Evolutionary conservation across 2,329 filamentous ascomycete species (phyloP).

Genomic region (Fusarium agapanthi): DNA sequence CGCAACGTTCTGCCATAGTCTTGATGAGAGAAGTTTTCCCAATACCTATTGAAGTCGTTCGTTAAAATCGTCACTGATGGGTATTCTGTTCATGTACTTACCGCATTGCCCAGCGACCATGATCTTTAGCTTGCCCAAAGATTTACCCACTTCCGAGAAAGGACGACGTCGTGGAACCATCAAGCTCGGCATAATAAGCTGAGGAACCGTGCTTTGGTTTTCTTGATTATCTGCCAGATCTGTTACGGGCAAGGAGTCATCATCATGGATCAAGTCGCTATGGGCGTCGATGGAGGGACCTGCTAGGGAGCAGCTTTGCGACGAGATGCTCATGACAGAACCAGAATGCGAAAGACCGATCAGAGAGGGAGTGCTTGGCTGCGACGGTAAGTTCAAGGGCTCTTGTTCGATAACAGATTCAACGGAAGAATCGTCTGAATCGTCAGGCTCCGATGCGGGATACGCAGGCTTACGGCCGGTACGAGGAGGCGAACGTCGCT

Average conservation of each 20-base stretch:
- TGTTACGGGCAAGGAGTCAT: slow-evolving; percentile 22
- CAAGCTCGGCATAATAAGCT: slow-evolving; percentile 98
- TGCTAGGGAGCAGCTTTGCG: slow-evolving; percentile 60
- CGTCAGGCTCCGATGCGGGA: slow-evolving; percentile 18
- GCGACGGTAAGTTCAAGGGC: slow-evolving; percentile 32
- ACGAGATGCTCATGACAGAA: slow-evolving; percentile 58
- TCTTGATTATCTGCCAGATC: slow-evolving; percentile 27
- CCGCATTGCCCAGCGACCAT: slow-evolving; percentile 83
- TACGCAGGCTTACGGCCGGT: slow-evolving; percentile 22
- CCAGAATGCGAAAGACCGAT: slow-evolving; percentile 40
- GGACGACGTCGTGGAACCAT: slow-evolving; percentile 88
- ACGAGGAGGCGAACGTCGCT: slow-evolving; percentile 24
- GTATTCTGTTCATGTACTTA: slow-evolving; percentile 46
- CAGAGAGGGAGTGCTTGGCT: slow-evolving; percentile 42
- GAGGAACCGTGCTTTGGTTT: slow-evolving; percentile 59
- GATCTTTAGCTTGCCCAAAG: slow-evolving; percentile 87
- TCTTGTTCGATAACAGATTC: slow-evolving; percentile 32
- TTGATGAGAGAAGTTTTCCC: slow-evolving; percentile 92
- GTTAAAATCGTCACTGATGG: not conserved
- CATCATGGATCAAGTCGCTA: slow-evolving; percentile 38
- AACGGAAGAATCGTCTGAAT: slow-evolving; percentile 16
- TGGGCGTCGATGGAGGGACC: slow-evolving; percentile 51
- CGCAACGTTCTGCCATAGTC: slow-evolving; percentile 84
- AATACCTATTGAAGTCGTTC: slow-evolving; percentile 61
- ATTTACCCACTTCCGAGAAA: slow-evolving; percentile 87